Conservation (phyloP, 371 early-diverging fungal species). For the Zychaea mexicana region DNA sequence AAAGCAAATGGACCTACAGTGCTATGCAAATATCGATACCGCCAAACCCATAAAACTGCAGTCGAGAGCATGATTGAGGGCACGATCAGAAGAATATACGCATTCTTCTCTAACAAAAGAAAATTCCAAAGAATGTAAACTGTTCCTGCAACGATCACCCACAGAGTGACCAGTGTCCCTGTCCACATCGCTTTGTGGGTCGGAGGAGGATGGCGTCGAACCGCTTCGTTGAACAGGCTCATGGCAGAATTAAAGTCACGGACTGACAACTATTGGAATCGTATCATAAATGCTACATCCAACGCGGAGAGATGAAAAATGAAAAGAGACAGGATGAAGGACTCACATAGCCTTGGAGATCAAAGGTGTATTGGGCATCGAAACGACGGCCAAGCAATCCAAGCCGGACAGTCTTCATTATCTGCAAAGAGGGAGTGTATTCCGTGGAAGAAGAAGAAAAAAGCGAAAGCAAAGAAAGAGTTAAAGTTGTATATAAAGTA, state of each 20-base stretch:
- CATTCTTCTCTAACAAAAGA: neutral
- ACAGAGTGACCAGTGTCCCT: constrained; percentile 17
- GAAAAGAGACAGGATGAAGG: neutral
- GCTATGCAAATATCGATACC: constrained; percentile 25
- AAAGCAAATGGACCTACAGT: constrained; percentile 17
- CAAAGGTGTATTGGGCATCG: constrained; percentile 53
- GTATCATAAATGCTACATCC: too few species aligned
- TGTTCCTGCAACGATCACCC: constrained; percentile 24
- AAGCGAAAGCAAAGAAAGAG: neutral
- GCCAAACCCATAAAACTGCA: constrained; percentile 29
- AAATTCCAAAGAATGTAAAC: constrained; percentile 27
- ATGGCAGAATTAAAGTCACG: constrained; percentile 32
- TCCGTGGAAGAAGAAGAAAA: neutral
- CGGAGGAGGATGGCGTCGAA: constrained; percentile 29
- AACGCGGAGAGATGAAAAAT: too few species aligned
- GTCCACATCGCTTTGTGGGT: constrained; percentile 25
- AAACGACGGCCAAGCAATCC: constrained; percentile 33
- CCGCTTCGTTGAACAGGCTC: constrained; percentile 30
- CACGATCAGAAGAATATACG: constrained; percentile 15
- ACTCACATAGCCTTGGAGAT: constrained; percentile 45
- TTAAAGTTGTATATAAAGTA: neutral
- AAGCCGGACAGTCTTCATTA: constrained; percentile 39
- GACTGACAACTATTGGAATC: constrained; percentile 26
- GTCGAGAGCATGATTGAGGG: constrained; percentile 28
- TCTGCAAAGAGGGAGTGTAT: too few species aligned